Base-by-base conservation (phyloP, 345 rosid genomes). In the Sisymbrium irio region DNA sequence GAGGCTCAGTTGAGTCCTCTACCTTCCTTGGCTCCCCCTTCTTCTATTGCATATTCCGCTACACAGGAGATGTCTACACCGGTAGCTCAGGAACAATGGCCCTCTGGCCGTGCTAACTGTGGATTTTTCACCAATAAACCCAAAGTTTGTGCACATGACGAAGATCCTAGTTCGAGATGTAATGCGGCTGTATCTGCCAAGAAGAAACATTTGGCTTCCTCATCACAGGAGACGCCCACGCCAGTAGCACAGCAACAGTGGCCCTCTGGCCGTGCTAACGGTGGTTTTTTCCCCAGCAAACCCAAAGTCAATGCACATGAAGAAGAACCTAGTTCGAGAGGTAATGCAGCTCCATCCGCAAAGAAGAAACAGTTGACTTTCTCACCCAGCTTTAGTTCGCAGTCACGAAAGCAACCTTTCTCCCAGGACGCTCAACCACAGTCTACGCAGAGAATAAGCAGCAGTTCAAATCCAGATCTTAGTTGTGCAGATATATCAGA, bases 1-100 rank as follows among this genome's bases (percentile, higher is more conserved):
- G 99, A 95, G 85, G 96, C 97, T 65, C 96, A 95, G 67, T 80
- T 95, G 83, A 83, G 85, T 65, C 96, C 99, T 78, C 82, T 95
- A 65, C 84, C 97, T 46, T 80, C 85, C 3, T 67, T 83, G 83
- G 92, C 85, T 11, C 85, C 86, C 55, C 85, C 92, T 65, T 84
- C 91, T 69, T 86, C 89, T 51, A 85, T 88, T 54, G 78, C 83
- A 61, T 86, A 80, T 75, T 67, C 77, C 53, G 64, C 86, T 63
- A 58, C 83, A 2, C 96, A 84, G 55, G 99, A 95, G 78, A 81
- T 79, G 46, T 28, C 72, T 13, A 50, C 35, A 17, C 74, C 87
- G 11, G 81, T 77, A 28, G 68, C 74, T 60, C 97, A 85, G 36
- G 69, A 85, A 45, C 97, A 87, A 70, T 95, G 99, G 99, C 99